These are phyloP conservation scores for Cutaneotrichosporon daszewskae DNA, from an alignment of 1,284 basidiomycete genomes.

Conservation along the genomic window DNA sequence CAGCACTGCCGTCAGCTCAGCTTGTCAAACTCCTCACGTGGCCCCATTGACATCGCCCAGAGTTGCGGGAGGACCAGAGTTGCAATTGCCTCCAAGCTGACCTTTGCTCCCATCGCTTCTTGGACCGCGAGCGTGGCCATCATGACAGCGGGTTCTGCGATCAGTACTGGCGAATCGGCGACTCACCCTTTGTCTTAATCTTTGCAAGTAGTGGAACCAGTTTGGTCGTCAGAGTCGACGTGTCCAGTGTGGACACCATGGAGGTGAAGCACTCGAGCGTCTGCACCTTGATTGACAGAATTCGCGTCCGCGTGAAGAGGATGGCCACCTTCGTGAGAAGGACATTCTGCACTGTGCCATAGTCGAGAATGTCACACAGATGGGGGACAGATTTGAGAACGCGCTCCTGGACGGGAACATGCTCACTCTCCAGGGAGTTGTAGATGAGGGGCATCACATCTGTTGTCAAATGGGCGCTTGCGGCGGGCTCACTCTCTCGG, in stretches of 20 bases:
- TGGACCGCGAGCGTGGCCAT: constrained; percentile 91
- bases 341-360: constrained; percentile 79
- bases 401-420: constrained; percentile 81
- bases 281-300: constrained; percentile 79
- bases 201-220: constrained; percentile 87
- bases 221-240: constrained; percentile 85
- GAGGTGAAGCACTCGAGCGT: constrained; percentile 81
- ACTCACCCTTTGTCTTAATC: constrained; percentile 71
- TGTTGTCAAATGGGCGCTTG: constrained; percentile 33
- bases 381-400: constrained; percentile 79
- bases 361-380: constrained; percentile 88
- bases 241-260: constrained; percentile 92
- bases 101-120: constrained; percentile 92
- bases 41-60: constrained; percentile 96
- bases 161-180: background rate
- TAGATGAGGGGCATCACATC: constrained; percentile 94
- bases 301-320: constrained; percentile 81
- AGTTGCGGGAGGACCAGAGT: constrained; percentile 87
- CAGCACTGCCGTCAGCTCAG: constrained; percentile 55
- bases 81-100: constrained; percentile 90
- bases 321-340: constrained; percentile 80
- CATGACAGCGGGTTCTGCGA: constrained; percentile 76
- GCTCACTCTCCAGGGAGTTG: constrained; percentile 88
- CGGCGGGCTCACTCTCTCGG: constrained; percentile 66
- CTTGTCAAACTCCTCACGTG: constrained; percentile 54